A percentile compares a stretch with the other conserved stretches of the same genome.
These are phyloP conservation scores for Capsaspora owczarzaki DNA, from an alignment of 78 protist genomes.

Conservation along the genomic window DNA sequence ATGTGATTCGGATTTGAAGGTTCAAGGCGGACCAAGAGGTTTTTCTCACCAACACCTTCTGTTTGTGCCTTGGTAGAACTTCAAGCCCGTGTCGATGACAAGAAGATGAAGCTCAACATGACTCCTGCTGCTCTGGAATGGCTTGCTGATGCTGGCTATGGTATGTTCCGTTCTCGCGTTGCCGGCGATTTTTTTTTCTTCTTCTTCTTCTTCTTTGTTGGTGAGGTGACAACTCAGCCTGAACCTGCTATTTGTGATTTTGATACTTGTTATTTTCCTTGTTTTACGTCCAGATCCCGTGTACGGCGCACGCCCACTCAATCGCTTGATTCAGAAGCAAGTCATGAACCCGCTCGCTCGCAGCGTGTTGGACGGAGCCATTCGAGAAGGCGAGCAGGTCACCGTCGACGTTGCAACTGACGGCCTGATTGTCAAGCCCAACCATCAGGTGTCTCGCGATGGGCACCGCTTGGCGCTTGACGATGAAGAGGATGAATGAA, in stretches of 20 bases:
- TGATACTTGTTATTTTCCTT: too few species aligned
- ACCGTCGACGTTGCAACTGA: background rate
- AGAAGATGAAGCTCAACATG: conserved; percentile 42
- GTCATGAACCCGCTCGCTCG: conserved; percentile 67
- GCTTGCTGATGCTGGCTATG: conserved; percentile 45
- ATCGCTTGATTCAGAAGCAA: conserved; percentile 78
- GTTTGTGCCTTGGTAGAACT: conserved; percentile 68
- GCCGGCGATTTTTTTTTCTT: background rate
- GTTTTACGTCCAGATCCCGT: conserved; percentile 37
- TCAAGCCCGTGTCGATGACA: conserved; percentile 57
- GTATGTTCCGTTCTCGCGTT: background rate
- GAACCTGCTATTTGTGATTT: too few species aligned
- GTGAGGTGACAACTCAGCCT: too few species aligned
- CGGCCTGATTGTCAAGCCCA: background rate
- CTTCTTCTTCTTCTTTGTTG: too few species aligned
- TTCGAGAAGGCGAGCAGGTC: background rate
- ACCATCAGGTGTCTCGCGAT: background rate
- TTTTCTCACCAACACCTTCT: too few species aligned
- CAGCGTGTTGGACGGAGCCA: conserved; percentile 19
- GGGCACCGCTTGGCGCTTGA: too few species aligned
- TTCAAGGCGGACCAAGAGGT: too few species aligned
- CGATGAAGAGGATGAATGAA: too few species aligned
- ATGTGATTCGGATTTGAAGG: too few species aligned
- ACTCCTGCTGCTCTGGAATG: conserved; percentile 31
- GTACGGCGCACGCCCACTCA: conserved; percentile 93